phyloP scores from a whole-genome alignment of 257 asterid genomes.

The Penstemon eatonii region DNA sequence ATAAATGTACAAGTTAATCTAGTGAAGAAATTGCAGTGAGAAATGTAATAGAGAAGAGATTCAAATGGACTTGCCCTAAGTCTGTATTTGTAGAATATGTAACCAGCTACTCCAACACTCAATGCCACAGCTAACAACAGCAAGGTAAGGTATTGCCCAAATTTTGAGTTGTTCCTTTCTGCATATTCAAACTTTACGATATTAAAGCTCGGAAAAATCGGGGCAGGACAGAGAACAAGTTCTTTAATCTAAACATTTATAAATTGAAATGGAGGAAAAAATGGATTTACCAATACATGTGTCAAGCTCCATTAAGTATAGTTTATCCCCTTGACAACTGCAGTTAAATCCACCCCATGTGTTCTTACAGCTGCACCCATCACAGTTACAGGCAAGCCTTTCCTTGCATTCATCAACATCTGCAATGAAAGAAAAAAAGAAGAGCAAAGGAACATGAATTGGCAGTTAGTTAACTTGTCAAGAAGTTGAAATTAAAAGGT shows the following conservation, averaged over 20 bases:
- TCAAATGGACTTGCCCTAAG: slow-evolving; percentile 54
- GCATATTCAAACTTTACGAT: slow-evolving; percentile 19
- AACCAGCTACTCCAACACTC: slow-evolving; percentile 63
- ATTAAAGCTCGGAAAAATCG: background rate
- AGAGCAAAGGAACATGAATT: background rate
- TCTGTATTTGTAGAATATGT: slow-evolving; percentile 88
- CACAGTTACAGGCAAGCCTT: slow-evolving; percentile 63
- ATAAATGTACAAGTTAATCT: background rate
- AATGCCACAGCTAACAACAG: slow-evolving; percentile 55
- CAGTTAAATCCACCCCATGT: slow-evolving; percentile 86
- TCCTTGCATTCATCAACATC: slow-evolving; percentile 85
- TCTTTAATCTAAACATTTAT: background rate
- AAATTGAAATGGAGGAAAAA: background rate
- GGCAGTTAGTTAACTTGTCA: background rate
- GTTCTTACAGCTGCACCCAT: slow-evolving; percentile 84
- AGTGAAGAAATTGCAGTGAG: background rate
- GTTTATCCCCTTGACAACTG: slow-evolving; percentile 59
- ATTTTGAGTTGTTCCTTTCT: slow-evolving; percentile 66
- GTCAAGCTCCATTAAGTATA: slow-evolving; percentile 78
- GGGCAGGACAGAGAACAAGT: too few species aligned
- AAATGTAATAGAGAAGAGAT: background rate
- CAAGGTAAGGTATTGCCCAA: slow-evolving; percentile 50
- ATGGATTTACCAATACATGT: slow-evolving; percentile 67
- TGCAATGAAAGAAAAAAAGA: slow-evolving; percentile 29
- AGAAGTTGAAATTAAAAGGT: background rate